Base-by-base conservation (phyloP, 306 rosid genomes). In the Quercus suber region DNA sequence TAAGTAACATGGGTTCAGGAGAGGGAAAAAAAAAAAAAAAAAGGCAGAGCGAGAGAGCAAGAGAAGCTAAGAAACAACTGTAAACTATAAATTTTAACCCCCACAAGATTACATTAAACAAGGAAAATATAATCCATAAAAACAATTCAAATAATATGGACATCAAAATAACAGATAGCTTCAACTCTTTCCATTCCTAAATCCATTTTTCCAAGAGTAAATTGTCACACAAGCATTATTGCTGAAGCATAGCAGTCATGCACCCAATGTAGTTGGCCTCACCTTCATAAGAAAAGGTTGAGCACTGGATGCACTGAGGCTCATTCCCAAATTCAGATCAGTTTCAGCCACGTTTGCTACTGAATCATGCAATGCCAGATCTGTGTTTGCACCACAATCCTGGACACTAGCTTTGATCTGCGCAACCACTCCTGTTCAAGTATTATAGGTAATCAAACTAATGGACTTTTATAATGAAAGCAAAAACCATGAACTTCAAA, bases 281-380 rank as follows among this genome's bases (percentile, higher is more conserved):
- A 72, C 82, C 76, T 82, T 79, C 65, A 30, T 76, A 58, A 8
- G 74, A 74, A 59, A 15, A 25, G 76, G 25, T 61, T 20, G 53
- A 61, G 73, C 37, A 55, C 67, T 71, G 74, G 80, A 78, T 71
- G 49, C 55, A 52, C 77, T 20, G 9, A 63, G 71, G 61, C 17
- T 25, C 41, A 78, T 69, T 72, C 59, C 82, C 65, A 31, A 43
- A 76, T 73, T 75, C 59, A 18, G 71, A 77, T 84, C 74, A 55
- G 71, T 49, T 61, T 81, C 81, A 27, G 61, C 79, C 78, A 83
- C 65, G 72, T 80, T 77, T 74, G 58, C 85, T 72, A 69, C 84
- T 45, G 73, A 60, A 71, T 60, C 83, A 23, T n/a, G 55, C 53
- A 64, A 76, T 45, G 71, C 41, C 79, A 75, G 45, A 52, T 43